Conservation (phyloP, 1,284 basidiomycete genomes). For the Pisolithus thermaeus region DNA sequence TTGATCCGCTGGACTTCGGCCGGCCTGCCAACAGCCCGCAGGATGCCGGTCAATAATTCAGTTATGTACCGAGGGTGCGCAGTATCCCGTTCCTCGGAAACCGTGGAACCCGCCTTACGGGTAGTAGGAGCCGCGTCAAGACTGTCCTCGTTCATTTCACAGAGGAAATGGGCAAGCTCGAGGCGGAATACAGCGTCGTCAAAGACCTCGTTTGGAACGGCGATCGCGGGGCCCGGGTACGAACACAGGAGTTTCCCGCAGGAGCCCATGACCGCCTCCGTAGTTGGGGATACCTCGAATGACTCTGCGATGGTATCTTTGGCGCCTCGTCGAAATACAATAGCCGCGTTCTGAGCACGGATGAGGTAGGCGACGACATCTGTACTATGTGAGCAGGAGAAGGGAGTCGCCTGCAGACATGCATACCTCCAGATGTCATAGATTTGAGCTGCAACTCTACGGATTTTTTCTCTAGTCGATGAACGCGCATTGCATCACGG, state of each 20-base stretch:
- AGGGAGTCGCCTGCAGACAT: background rate
- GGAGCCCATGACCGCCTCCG: slow-evolving; percentile 29
- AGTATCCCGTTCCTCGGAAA: slow-evolving; percentile 23
- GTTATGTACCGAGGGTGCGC: slow-evolving; percentile 31
- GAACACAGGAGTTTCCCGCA: slow-evolving; percentile 34
- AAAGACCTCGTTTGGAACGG: slow-evolving; percentile 14
- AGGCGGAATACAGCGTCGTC: slow-evolving; percentile 14
- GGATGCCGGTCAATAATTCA: slow-evolving; percentile 30
- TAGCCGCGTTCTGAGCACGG: slow-evolving; percentile 38
- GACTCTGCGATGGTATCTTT: slow-evolving; percentile 30
- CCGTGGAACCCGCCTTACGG: slow-evolving; percentile 13
- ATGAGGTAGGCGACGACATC: slow-evolving; percentile 33
- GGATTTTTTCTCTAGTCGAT: background rate
- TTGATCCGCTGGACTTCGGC: slow-evolving; percentile 17
- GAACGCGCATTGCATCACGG: background rate
- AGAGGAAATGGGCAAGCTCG: slow-evolving; percentile 27
- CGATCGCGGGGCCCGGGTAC: slow-evolving; percentile 27
- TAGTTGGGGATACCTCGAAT: slow-evolving; percentile 36
- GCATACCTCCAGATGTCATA: slow-evolving; percentile 18
- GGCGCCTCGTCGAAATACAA: slow-evolving; percentile 31
- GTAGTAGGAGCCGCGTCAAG: slow-evolving; percentile 11
- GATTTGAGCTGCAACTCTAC: slow-evolving; percentile 8
- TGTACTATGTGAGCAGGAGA: slow-evolving; percentile 6
- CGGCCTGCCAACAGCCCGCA: slow-evolving; percentile 22
- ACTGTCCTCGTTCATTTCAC: slow-evolving; percentile 21